Conservation (phyloP, 257 asterid species). For the Datura wrightii region DNA sequence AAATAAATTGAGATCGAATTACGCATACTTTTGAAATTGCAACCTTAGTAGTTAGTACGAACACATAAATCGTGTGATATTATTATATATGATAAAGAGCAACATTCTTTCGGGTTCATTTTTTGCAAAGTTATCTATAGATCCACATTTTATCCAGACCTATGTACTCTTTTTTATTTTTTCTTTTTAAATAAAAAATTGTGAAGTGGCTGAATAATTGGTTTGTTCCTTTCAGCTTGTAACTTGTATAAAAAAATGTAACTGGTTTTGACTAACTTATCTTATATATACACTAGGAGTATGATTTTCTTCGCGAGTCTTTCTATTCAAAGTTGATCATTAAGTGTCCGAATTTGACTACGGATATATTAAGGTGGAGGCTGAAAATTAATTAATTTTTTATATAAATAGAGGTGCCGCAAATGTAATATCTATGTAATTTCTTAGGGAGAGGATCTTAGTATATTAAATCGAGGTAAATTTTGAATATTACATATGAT, state of each 20-base stretch:
- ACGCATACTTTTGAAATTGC: background rate
- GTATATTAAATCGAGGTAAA: too few relatives aligned
- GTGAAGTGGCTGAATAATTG: conserved; percentile 57
- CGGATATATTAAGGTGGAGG: background rate
- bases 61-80: too few relatives aligned
- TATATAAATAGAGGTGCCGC: background rate
- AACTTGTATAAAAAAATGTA: conserved; percentile 96
- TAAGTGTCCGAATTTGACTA: background rate
- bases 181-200: conserved; percentile 31
- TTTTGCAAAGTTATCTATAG: too few relatives aligned
- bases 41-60: background rate
- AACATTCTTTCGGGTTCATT: background rate
- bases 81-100: too few relatives aligned
- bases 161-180: background rate
- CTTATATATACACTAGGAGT: background rate
- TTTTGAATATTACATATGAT: too few relatives aligned
- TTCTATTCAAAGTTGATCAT: background rate
- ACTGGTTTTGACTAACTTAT: conserved; percentile 97
- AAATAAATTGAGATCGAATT: background rate
- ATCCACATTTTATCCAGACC: background rate
- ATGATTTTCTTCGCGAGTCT: background rate
- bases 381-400: background rate
- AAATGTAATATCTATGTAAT: background rate
- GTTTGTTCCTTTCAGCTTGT: conserved; percentile 95
- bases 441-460: too few relatives aligned